phyloP scores from a whole-genome alignment of 352 stramenopile genomes.

The Aphanomyces cochlioides region DNA sequence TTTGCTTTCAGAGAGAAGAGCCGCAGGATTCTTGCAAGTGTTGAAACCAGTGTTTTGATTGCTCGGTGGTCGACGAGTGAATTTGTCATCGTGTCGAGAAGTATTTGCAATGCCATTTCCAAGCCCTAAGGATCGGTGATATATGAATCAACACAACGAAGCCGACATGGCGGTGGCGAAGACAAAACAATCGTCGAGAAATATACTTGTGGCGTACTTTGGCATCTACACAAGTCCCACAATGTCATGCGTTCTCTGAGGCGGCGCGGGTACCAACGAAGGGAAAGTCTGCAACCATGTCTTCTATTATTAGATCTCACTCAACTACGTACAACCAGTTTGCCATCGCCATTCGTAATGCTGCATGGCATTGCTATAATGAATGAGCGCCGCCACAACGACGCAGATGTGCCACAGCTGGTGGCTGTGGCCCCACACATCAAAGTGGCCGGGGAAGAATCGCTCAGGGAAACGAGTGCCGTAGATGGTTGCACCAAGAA shows the following conservation, averaged over 20 bases:
- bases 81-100: background rate
- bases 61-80: background rate
- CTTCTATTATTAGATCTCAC: background rate
- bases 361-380: constrained; percentile 78
- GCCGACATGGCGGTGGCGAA: background rate
- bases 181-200: background rate
- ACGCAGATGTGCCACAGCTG: constrained; percentile 88
- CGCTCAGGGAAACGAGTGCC: constrained; percentile 80
- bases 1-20: background rate
- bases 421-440: constrained; percentile 83
- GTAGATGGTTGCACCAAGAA: constrained; percentile 77
- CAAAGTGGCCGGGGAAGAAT: constrained; percentile 79
- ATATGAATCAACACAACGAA: too few relatives aligned
- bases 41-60: background rate
- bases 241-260: background rate
- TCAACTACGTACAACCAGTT: constrained; percentile 45
- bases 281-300: background rate
- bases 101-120: background rate
- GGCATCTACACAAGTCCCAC: background rate
- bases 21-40: background rate
- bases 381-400: constrained; percentile 76
- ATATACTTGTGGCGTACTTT: background rate
- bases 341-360: constrained; percentile 86
- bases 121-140: background rate
- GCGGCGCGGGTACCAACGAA: background rate